Evolutionary conservation across 768 basidiomycete species (phyloP), one percentile per base, ranked within the genome.

Genomic region (Lyophyllum decastes): DNA sequence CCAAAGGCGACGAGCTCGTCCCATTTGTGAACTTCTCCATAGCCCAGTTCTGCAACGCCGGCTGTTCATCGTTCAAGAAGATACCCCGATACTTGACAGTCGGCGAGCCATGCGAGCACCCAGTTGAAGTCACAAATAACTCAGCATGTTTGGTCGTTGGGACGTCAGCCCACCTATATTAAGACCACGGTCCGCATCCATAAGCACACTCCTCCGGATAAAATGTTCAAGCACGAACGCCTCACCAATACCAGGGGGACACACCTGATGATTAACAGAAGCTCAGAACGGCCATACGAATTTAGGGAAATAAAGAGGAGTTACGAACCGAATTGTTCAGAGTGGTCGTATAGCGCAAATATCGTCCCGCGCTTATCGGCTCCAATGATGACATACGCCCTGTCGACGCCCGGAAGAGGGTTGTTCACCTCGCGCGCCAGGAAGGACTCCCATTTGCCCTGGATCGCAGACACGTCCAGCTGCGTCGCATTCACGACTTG

Each of bases 51-150:
- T 85, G 83, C 50, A 90, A 67, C 26, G 84, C 83, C 8, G 89
- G 89, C 64, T 88, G 85, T 67, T 91, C 89, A 61, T 91, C 88
- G 66, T 91, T 91, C 60, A 91, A 70, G 75, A 91, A 87, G 43
- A 89, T 81, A 14, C 84, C 89, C 33, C 88, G 81, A 63, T 86
- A 89, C 65, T 88, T 84, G 55, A 90, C 86, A 8, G 82, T 83
- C 2, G 89, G 88, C 16, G 77, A 65, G 41, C 85, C 88, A 70
- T 89, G 87, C 6, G 78, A 71, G 66, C 80, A 82, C 17, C 80
- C 80, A 33, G 63, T 64, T 24, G 74, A 59, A 1, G 76, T 61
- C 12, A 84, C 78, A 60, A 79, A 83, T 24, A 90, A 58, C 34
- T 81, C 68, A 11, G 74, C 66, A 34, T 85, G 78, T 30, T 75